A percentile compares a stretch with the other conserved stretches of the same genome.
Conservation (phyloP, 768 basidiomycete genomes). For the Rubroboletus pulcherrimus region DNA sequence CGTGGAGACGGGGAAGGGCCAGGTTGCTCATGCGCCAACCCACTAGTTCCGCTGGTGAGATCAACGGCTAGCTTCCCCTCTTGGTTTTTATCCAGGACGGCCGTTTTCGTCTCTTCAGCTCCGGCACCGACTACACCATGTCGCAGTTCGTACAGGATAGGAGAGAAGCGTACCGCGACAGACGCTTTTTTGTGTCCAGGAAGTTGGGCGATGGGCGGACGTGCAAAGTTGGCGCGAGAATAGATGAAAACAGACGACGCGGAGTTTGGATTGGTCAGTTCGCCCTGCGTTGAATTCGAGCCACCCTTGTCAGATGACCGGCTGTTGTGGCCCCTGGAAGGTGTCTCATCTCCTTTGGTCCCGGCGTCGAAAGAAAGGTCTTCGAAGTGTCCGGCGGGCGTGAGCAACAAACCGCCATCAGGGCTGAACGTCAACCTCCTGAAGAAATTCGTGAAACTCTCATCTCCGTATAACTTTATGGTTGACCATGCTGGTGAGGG, state of each 20-base stretch:
- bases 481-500: slow-evolving; percentile 61
- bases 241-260: slow-evolving; percentile 86
- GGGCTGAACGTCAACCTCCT: slow-evolving; percentile 90
- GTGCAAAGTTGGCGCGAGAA: slow-evolving; percentile 89
- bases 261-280: slow-evolving; percentile 35
- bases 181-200: slow-evolving; percentile 96
- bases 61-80: slow-evolving; percentile 64
- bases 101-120: slow-evolving; percentile 45
- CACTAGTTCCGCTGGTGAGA: slow-evolving; percentile 38
- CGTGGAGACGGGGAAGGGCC: slow-evolving; percentile 10
- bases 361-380: slow-evolving; percentile 63
- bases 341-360: slow-evolving; percentile 37
- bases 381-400: slow-evolving; percentile 96
- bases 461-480: slow-evolving; percentile 90
- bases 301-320: slow-evolving; percentile 39
- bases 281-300: slow-evolving; percentile 27
- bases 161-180: slow-evolving; percentile 91
- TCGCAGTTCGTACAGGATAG: slow-evolving; percentile 88
- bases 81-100: slow-evolving; percentile 62
- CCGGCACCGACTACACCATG: slow-evolving; percentile 43
- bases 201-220: slow-evolving; percentile 89
- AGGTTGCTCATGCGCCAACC: slow-evolving; percentile 7
- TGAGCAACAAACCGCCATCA: slow-evolving; percentile 89
- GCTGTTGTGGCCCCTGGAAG: slow-evolving; percentile 56
- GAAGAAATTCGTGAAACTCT: slow-evolving; percentile 95